Evolutionary conservation across 2,329 filamentous ascomycete genomes (phyloP), one percentile per base, ranked within the genome.

Genomic region (Hypoxylon sp.): DNA sequence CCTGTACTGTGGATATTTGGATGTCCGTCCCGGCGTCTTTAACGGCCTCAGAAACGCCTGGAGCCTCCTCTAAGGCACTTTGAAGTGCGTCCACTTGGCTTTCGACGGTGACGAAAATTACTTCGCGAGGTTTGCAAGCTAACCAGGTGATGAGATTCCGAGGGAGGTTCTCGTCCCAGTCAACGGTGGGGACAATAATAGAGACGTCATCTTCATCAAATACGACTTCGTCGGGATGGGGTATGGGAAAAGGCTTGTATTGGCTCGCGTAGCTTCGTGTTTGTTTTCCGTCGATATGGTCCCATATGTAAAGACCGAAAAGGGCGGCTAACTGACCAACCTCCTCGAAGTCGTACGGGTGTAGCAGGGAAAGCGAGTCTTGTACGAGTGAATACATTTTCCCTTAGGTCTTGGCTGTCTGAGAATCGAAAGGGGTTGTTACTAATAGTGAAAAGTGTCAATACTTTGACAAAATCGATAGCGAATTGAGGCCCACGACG

Each of bases 91-190:
- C 10, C 11, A 14, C 25, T n/a, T 71, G 58, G 2, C 49, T 51
- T 0, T 56, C 44, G 0, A 71, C 48, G 0, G 77, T 79, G 14
- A 78, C 75, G 7, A 79, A 69, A 10, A 78, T 78, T 25, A 78
- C 66, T 55, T 78, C 75, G 11, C 50, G 61, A 0, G 77, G 77
- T 0, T 51, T 37, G 53, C 70, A 74, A 0, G 54, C 50, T 0
- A 79, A 70, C 75, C 74, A 77, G 1, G 69, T 68, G 3, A 57
- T 14, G 3, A 79, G 46, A 14, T 71, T 74, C 1, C 22, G n/a
- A 0, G 66, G 31, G 17, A 79, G 74, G 0, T 56, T 51, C 0
- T 68, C 44, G 2, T 73, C 70, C 8, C 72, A 76, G 35, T 74
- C 51, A 6, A 77, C 65, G 0, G 77, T 78, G 0, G 77, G 73